Conservation (phyloP, 306 rosid genomes). For the Quercus ilex region DNA sequence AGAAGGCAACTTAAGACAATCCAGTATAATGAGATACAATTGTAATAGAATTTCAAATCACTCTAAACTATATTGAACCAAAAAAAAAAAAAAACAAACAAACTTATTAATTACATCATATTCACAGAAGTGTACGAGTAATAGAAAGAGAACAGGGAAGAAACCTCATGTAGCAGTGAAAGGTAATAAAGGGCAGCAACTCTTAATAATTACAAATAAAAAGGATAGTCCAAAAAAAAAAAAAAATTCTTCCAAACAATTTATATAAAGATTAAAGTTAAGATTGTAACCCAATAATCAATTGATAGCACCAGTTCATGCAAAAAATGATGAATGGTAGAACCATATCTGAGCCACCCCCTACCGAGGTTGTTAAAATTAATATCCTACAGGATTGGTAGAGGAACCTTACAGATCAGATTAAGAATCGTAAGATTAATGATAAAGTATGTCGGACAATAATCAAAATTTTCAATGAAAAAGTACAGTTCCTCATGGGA, state of each 20-base stretch:
- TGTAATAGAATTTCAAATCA: neutral
- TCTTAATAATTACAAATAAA: neutral
- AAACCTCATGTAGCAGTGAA: neutral
- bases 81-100: neutral
- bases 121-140: neutral
- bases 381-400: neutral
- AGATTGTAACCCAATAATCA: neutral
- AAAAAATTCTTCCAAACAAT: neutral
- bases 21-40: neutral
- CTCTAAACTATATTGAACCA: neutral
- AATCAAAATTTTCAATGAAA: too few species aligned
- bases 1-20: constrained; percentile 3
- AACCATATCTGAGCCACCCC: neutral
- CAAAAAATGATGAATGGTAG: neutral
- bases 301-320: neutral
- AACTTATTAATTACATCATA: neutral
- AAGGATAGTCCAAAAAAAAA: neutral
- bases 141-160: neutral
- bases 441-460: too few species aligned
- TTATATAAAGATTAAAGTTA: neutral
- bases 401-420: too few species aligned
- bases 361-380: neutral
- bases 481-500: too few species aligned
- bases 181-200: neutral
- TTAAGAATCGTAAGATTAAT: too few species aligned